Base-by-base conservation (phyloP, 345 rosid species). In the Melastoma malabathricum region DNA sequence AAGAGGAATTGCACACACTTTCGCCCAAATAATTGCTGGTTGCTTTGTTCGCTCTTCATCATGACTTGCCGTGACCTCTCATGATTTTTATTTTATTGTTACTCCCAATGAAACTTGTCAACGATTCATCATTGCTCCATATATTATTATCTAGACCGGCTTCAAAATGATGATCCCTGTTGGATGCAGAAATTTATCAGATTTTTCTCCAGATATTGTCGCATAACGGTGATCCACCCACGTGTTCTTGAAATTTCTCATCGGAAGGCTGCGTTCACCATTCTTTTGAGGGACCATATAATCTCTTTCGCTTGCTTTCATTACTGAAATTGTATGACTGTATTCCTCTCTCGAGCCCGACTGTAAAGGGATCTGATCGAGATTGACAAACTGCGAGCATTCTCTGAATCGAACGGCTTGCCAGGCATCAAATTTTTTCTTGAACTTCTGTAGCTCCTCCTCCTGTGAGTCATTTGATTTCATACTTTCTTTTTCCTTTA, bases 351-450 rank as follows among this genome's bases (percentile, higher is more conserved):
- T 70, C 56, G 43, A 67, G 55, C 46, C 48, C 45, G 50, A 57
- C 29, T 55, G 68, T 20, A 4, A 29, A 7, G 62, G 55, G 60
- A 51, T 57, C 59, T 60, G 38, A 2, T 53, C 70, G 23, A 59
- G 47, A 57, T 70, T 75, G 51, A 53, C 77, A 39, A 70, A 45
- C 55, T 70, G 74, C 5, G 95, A 75, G 62, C 83, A 80, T 59
- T 84, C 94, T 66, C 70, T 71, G 67, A 75, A 68, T 81, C 89
- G 68, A 45, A 83, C 75, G 23, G 86, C 79, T 75, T 84, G 94
- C 96, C 95, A 92, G 6, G 95, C 89, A 75, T 78, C 93, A 43
- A 92, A 86, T 46, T 92, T 89, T 70, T 73, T 82, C 71, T 89
- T 86, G 63, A 92, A 92, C 69, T 76, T 84, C 55, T 86, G 89